Evolutionary conservation across 1,284 basidiomycete genomes (phyloP), one percentile per base, ranked within the genome.

Genomic region (Coriolopsis trogii): DNA sequence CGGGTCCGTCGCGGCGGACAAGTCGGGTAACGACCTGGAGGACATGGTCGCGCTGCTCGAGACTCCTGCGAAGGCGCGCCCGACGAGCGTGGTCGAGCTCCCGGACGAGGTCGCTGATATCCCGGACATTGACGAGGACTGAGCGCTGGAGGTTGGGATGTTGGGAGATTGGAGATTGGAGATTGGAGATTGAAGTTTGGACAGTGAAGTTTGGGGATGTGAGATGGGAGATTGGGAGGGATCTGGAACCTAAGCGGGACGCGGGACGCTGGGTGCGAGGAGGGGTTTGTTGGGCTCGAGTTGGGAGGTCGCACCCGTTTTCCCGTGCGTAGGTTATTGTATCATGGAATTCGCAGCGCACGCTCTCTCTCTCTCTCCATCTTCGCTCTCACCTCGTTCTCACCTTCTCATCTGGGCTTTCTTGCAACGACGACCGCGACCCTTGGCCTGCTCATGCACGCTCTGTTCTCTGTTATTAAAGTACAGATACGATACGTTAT

Each of bases 41-140:
- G 79, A 81, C 49, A 81, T 88, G 46, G 81, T 89, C 56, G 81
- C 77, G 58, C 73, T 87, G 59, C 78, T 88, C 10, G 82, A 89
- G 67, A 66, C 72, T 0, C 51, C 29, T 9, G 39, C 16, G 7
- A 31, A 41, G 21, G 26, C 36, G 40, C 66, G 74, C 15, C 59
- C 71, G 30, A 76, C 76, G 60, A 67, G 72, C 20, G 72, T 64
- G 21, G 49, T 57, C 31, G 45, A 44, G 43, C 57, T 63, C 43
- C 57, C 62, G 3, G 64, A 63, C 51, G 65, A 65, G 36, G 55
- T 64, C 16, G 63, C 64, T 21, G 70, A 72, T 39, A 71, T 71
- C 39, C 68, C 69, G n/a, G n/a, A n/a, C n/a, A n/a, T n/a, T 18
- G 70, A 71, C 42, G 70, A 71, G 50, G 63, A 68, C 30, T 64